Conservation (phyloP, 2,329 filamentous ascomycete genomes). For the Thelonectria discophora region DNA sequence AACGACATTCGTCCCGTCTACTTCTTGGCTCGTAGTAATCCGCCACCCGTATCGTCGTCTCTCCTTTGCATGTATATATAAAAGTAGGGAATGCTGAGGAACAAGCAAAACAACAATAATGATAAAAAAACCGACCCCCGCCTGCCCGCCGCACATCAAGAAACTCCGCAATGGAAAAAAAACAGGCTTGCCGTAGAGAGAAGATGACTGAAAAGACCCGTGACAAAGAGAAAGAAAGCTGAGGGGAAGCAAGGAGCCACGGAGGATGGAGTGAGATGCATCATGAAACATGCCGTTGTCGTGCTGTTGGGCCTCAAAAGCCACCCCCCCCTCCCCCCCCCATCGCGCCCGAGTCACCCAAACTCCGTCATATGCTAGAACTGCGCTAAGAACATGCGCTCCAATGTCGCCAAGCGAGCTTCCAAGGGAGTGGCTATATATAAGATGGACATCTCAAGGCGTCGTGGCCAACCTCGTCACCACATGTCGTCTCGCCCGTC, state of each 20-base stretch:
- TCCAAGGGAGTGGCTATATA: slow-evolving; percentile 32
- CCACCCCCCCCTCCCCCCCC: slow-evolving; percentile 34
- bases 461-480: slow-evolving; percentile 44
- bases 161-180: slow-evolving; percentile 26
- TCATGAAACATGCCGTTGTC: slow-evolving; percentile 30
- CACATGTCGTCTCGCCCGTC: slow-evolving; percentile 55
- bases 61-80: slow-evolving; percentile 35
- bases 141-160: slow-evolving; percentile 26
- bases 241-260: slow-evolving; percentile 21
- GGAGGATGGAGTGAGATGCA: slow-evolving; percentile 24
- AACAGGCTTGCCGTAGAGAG: slow-evolving; percentile 19
- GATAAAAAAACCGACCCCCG: slow-evolving; percentile 31
- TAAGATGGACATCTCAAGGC: slow-evolving; percentile 34
- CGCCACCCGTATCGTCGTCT: slow-evolving; percentile 17
- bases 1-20: slow-evolving; percentile 21
- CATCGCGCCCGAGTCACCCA: slow-evolving; percentile 38
- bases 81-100: background rate
- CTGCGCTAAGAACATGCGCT: slow-evolving; percentile 38
- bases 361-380: slow-evolving; percentile 50
- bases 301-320: slow-evolving; percentile 35
- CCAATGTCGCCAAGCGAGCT: slow-evolving; percentile 32
- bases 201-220: slow-evolving; percentile 28
- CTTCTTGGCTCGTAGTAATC: slow-evolving; percentile 23
- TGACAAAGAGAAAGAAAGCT: slow-evolving; percentile 24
- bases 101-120: background rate